phyloP scores from a whole-genome alignment of 2,329 filamentous ascomycete genomes.

The Fusarium redolens region DNA sequence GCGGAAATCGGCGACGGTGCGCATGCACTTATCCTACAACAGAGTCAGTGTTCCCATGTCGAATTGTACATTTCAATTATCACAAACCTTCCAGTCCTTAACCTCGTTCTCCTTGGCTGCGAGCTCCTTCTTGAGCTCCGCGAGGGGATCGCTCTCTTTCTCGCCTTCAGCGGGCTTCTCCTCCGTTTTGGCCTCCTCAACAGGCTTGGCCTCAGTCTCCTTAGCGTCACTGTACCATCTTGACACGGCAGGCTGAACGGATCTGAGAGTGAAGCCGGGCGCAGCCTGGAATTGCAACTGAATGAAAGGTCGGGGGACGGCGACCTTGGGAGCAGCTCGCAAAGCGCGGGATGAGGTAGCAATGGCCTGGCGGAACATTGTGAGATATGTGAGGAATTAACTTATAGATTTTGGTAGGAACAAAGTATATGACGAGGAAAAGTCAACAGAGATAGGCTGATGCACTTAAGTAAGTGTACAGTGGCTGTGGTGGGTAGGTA shows the following conservation, averaged over 20 bases:
- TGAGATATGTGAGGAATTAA: slow-evolving; percentile 27
- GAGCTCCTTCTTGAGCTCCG: slow-evolving; percentile 62
- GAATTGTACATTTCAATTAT: background rate
- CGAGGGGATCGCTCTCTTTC: slow-evolving; percentile 52
- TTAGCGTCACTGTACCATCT: slow-evolving; percentile 64
- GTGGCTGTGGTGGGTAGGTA: slow-evolving; percentile 33
- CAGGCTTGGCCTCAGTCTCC: slow-evolving; percentile 47
- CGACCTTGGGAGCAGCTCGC: slow-evolving; percentile 54
- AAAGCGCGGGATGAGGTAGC: slow-evolving; percentile 58
- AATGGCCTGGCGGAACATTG: slow-evolving; percentile 61
- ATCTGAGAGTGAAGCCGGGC: slow-evolving; percentile 52
- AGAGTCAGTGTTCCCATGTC: slow-evolving; percentile 12
- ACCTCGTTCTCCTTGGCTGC: slow-evolving; percentile 65
- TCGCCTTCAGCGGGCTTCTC: slow-evolving; percentile 46
- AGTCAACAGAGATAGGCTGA: slow-evolving; percentile 16
- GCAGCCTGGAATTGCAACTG: slow-evolving; percentile 54
- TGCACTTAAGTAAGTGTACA: slow-evolving; percentile 32
- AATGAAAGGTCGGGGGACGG: slow-evolving; percentile 50
- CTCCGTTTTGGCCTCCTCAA: slow-evolving; percentile 45
- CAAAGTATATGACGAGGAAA: slow-evolving; percentile 8
- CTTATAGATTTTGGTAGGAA: slow-evolving; percentile 2
- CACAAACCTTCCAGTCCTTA: slow-evolving; percentile 84
- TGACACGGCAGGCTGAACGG: slow-evolving; percentile 48
- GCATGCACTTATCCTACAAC: slow-evolving; percentile 88
- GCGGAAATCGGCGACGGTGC: slow-evolving; percentile 94